Base-by-base conservation (phyloP, 306 rosid species). In the Lathyrus aphaca region DNA sequence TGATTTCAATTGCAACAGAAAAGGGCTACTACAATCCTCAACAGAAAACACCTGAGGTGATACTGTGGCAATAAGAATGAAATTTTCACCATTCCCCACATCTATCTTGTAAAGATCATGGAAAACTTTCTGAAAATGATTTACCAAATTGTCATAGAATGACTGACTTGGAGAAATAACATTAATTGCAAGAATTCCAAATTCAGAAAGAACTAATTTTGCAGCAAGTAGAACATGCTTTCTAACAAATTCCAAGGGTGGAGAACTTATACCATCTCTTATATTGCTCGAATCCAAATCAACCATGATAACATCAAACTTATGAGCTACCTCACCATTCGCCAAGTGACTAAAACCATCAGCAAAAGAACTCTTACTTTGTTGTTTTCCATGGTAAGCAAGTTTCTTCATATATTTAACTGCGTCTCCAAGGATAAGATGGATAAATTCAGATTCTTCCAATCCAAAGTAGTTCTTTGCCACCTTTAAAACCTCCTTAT, bases 241-340 rank as follows among this genome's bases (percentile, higher is more conserved):
- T 77, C 68, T 45, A 18, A 84, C 73, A 74, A 93, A 90, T 73
- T 79, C 91, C 70, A 88, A 67, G 0, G 94, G 93, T 0, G 97
- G 98, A 76, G 96, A 91, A 72, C 79, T 78, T 23, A 37, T 39
- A 13, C 86, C 87, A 3, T 54, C 78, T 46, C 53, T 57, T 57
- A 74, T 76, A 64, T 88, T 84, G 14, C 86, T 68, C 9, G 97
- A 83, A 86, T 90, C 98, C 56, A 93, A 78, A 81, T 93, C 97
- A 19, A 86, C 90, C 87, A 93, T 82, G 59, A 88, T 53, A 42
- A 68, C 85, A 76, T 90, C 91, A 72, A 83, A 88, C 32, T 83
- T 63, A 25, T 21, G 51, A 27, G 65, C 48, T 50, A 43, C 19
- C 60, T 17, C 45, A 29, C 51, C 66, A 69, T 76, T 70, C 8